phyloP scores from a whole-genome alignment of 345 rosid genomes.

The Arabidopsis arenosa region DNA sequence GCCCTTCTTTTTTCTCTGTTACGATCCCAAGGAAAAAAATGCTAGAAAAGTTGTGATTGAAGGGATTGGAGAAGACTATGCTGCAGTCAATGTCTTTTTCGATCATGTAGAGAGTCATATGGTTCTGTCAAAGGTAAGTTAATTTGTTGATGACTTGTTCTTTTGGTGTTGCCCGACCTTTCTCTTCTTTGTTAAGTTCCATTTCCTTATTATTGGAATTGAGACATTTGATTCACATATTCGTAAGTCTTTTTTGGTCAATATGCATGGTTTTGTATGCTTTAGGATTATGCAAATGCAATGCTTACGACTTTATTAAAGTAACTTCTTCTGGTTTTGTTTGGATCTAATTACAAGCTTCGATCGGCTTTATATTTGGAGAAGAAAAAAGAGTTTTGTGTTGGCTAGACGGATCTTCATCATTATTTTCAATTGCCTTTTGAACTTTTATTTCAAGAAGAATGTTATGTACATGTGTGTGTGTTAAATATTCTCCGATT shows the following conservation, averaged over 20 bases:
- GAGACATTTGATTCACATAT: no score
- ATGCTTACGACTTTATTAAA: background rate
- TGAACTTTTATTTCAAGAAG: no score
- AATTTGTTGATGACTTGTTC: background rate
- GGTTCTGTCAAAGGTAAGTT: background rate
- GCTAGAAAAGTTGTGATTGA: background rate
- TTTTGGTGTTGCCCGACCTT: background rate
- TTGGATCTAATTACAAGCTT: background rate
- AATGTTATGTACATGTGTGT: no score
- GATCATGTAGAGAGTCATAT: background rate
- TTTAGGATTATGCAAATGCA: background rate
- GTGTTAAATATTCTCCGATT: no score
- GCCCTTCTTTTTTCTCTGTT: background rate
- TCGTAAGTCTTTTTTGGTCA: background rate
- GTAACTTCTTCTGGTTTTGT: background rate
- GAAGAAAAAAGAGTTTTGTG: no score
- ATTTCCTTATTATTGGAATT: no score
- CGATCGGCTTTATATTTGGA: background rate
- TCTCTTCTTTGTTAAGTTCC: background rate
- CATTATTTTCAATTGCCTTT: no score
- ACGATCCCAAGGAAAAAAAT: background rate
- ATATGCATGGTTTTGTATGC: background rate
- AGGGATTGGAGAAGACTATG: background rate
- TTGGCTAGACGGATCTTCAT: no score
- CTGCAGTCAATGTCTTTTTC: background rate